phyloP scores from a whole-genome alignment of 2,329 filamentous ascomycete genomes.

The Fusarium sp. region DNA sequence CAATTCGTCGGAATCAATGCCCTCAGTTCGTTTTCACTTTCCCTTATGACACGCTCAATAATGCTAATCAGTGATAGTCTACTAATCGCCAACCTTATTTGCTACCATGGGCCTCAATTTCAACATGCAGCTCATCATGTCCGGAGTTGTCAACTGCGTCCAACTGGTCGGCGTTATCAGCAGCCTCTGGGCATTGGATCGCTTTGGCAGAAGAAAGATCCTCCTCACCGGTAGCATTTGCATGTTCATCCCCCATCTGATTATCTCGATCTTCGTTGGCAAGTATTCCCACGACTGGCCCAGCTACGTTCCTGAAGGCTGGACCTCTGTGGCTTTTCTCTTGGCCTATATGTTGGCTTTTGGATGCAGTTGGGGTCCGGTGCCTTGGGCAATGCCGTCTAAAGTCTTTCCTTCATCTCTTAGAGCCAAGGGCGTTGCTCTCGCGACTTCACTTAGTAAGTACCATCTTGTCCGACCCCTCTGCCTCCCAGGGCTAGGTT shows the following conservation, averaged over 20 bases:
- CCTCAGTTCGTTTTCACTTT: conserved; percentile 47
- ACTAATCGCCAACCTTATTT: conserved; percentile 71
- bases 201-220: conserved; percentile 44
- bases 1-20: conserved; percentile 52
- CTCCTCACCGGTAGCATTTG: conserved; percentile 41
- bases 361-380: conserved; percentile 68
- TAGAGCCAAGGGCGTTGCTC: conserved; percentile 72
- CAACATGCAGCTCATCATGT: conserved; percentile 49
- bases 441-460: conserved; percentile 59
- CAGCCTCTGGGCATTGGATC: conserved; percentile 57
- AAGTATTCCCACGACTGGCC: conserved; percentile 41
- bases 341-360: conserved; percentile 70
- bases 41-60: neutral
- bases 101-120: conserved; percentile 61
- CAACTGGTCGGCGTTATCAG: conserved; percentile 53
- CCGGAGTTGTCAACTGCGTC: conserved; percentile 47
- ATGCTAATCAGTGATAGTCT: conserved; percentile 56
- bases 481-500: neutral
- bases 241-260: conserved; percentile 45
- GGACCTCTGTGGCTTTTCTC: conserved; percentile 45
- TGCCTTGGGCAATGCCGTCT: conserved; percentile 59
- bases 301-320: conserved; percentile 41
- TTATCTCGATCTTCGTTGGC: conserved; percentile 44
- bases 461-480: conserved; percentile 57
- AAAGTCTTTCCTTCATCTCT: conserved; percentile 74